Percentiles rank a stretch among this genome's conserved stretches.
Evolutionary conservation across 176 grass and related monocot genomes (phyloP).

Genomic region (Zizania latifolia): DNA sequence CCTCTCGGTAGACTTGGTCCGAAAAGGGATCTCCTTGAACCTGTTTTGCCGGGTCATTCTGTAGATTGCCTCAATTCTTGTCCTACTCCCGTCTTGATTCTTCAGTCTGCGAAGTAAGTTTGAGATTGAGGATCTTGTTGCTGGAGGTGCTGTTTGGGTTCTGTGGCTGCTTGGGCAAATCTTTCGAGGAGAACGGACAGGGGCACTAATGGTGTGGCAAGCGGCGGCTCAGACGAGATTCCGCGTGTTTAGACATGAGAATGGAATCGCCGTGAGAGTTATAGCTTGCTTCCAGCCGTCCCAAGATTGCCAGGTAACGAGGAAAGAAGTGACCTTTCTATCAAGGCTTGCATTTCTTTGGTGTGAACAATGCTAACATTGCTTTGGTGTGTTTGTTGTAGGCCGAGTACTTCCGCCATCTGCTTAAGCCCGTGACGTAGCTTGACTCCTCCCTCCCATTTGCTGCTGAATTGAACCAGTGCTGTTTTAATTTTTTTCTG

Average conservation of each 20-base stretch:
- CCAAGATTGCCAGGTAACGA: conserved; percentile 86
- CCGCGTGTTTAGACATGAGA: conserved; percentile 89
- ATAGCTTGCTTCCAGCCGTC: conserved; percentile 78
- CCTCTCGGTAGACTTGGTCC: conserved; percentile 59
- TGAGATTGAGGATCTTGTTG: not conserved
- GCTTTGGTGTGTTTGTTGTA: conserved; percentile 29
- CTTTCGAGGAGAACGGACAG: conserved; percentile 25
- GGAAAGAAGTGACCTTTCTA: not conserved
- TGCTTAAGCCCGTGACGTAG: conserved; percentile 97
- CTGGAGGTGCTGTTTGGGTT: conserved; percentile 24
- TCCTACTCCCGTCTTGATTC: not conserved
- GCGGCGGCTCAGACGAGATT: conserved; percentile 80
- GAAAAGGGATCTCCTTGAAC: conserved; percentile 66
- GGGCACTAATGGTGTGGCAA: conserved; percentile 96
- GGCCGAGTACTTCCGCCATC: conserved; percentile 96
- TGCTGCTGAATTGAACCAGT: conserved; percentile 25
- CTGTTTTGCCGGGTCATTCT: conserved; percentile 89
- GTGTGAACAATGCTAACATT: conserved; percentile 10
- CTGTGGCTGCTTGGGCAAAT: conserved; percentile 11
- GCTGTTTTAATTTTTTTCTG: conserved; percentile 10
- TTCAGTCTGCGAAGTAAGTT: conserved; percentile 7
- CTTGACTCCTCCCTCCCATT: conserved; percentile 21
- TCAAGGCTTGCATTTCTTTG: not conserved
- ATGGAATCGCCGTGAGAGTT: conserved; percentile 72
- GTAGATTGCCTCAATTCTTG: conserved; percentile 27